These are phyloP conservation scores for Astragalus membranaceus DNA, from an alignment of 306 rosid species.

Conservation along the genomic window DNA sequence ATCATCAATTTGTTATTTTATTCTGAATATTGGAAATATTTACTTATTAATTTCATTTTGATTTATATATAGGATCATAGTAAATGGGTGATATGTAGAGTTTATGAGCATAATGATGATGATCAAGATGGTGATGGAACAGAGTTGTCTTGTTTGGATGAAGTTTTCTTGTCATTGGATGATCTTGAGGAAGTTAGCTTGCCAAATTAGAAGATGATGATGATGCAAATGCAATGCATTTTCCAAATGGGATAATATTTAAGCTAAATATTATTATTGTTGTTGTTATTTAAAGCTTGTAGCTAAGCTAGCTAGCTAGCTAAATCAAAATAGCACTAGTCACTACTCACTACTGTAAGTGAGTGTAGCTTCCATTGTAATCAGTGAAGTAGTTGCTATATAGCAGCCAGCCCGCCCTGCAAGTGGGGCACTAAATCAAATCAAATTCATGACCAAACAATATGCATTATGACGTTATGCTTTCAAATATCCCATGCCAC, in stretches of 20 bases:
- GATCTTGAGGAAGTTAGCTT: slow-evolving; percentile 93
- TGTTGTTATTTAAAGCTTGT: slow-evolving; percentile 10
- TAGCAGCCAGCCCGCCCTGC: slow-evolving; percentile 15
- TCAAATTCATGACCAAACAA: slow-evolving; percentile 24
- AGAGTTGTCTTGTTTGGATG: slow-evolving; percentile 91
- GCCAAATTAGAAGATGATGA: slow-evolving; percentile 44
- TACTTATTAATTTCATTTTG: no score
- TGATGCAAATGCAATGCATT: slow-evolving; percentile 16
- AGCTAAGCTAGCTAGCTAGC: not conserved
- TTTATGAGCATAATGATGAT: slow-evolving; percentile 47
- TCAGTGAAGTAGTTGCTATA: slow-evolving; percentile 27
- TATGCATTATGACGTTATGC: slow-evolving; percentile 43
- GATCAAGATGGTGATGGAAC: slow-evolving; percentile 48
- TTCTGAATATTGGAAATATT: no score
- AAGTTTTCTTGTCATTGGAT: slow-evolving; percentile 87
- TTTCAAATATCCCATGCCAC: slow-evolving; percentile 36
- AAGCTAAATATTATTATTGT: slow-evolving; percentile 8
- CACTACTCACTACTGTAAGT: no score
- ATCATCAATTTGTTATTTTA: not conserved
- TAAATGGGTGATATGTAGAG: slow-evolving; percentile 78
- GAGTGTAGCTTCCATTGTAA: slow-evolving; percentile 20
- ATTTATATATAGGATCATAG: slow-evolving; percentile 51
- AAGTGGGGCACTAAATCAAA: slow-evolving; percentile 46
- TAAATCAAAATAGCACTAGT: not conserved
- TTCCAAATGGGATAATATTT: slow-evolving; percentile 29